Base-by-base conservation (phyloP, 345 rosid species). In the Hibiscus mutabilis region DNA sequence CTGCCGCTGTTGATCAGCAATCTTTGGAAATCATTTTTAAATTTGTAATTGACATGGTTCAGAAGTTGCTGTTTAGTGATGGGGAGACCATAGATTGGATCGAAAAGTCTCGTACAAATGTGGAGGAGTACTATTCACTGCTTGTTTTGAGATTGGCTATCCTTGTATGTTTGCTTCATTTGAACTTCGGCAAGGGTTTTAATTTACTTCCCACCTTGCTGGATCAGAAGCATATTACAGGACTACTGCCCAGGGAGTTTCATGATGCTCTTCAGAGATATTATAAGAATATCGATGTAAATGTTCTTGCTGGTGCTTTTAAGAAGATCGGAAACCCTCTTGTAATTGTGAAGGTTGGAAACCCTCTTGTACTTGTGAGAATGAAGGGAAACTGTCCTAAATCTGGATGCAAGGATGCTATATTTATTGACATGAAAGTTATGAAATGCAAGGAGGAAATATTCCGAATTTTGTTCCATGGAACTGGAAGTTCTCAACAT, bases 71-170 rank as follows among this genome's bases (percentile, higher is more conserved):
- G 6, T 0, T 7, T 37, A 3, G 60, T 10, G 40, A 66, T 18
- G 2, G 15, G 12, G 83, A 76, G 0, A 76, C 77, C 33, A 42
- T 24, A 40, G 64, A 61, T 1, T 86, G 88, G 88, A 63, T 79
- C 18, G 6, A 7, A 65, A 74, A 24, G 3, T 74, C 61, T 33
- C 37, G 47, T 14, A 8, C n/a, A 21, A 31, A 77, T 60, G 60
- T 19, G 29, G 49, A 2, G 25, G 4, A 66, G 42, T 64, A 15
- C 49, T 58, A 79, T 47, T 66, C 75, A 0, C 24, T 75, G 18
- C 29, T 86, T 77, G 78, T 81, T 52, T 69, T 76, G 77, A 75
- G 84, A 70, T 47, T 84, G 68, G 74, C 82, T 60, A 65, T 73
- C 0, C 7, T 84, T 29, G 0, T 72, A 59, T 86, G 80, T 72